These are phyloP conservation scores for Selaginella tamariscina DNA, from an alignment of 75 land plant species.

Conservation along the genomic window DNA sequence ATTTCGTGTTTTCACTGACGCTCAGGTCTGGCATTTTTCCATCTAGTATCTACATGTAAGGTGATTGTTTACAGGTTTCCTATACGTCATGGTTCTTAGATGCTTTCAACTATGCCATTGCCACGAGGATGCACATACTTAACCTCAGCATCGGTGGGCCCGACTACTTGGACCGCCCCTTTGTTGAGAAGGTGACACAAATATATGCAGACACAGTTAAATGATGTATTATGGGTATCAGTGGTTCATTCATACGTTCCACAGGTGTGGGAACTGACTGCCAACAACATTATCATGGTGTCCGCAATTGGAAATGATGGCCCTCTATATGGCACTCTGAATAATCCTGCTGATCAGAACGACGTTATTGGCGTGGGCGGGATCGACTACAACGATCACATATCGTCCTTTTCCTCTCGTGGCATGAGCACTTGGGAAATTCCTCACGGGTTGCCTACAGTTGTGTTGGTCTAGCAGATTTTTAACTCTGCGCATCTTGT, in stretches of 20 bases:
- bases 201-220: background rate
- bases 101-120: constrained; percentile 99
- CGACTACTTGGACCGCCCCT: constrained; percentile 87
- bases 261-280: constrained; percentile 97
- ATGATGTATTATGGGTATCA: background rate
- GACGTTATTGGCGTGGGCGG: constrained; percentile 99
- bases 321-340: constrained; percentile 92
- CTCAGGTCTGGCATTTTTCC: constrained; percentile 58
- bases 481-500: constrained; percentile 1
- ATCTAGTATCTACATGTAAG: background rate
- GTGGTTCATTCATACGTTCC: background rate
- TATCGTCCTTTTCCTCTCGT: constrained; percentile 95
- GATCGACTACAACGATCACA: constrained; percentile 88
- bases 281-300: constrained; percentile 97
- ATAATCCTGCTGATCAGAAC: constrained; percentile 97
- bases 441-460: constrained; percentile 99
- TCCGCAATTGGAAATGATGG: constrained; percentile 99
- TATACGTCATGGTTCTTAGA: constrained; percentile 99
- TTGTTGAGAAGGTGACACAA: constrained; percentile 77
- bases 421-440: constrained; percentile 99
- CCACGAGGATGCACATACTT: constrained; percentile 83
- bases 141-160: constrained; percentile 99
- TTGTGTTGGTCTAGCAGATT: no score
- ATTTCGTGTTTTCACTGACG: constrained; percentile 96
- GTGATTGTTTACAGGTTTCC: constrained; percentile 65